These are phyloP conservation scores for Saccharomyces mikatae DNA, from an alignment of 805 yeast genomes.

Conservation along the genomic window DNA sequence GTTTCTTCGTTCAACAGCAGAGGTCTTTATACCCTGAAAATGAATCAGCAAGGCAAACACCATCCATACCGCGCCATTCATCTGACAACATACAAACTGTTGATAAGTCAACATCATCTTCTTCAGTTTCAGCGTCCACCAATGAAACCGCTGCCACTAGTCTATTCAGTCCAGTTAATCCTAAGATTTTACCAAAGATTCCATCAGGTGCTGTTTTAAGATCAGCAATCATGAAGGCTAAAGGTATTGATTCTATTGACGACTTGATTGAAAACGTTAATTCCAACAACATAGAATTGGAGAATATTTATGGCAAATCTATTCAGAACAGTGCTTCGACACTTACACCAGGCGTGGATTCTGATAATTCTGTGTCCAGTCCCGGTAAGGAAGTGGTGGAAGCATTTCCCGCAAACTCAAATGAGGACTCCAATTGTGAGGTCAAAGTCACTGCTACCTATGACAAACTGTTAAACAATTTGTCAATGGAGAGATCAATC, in stretches of 20 bases:
- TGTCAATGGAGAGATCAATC: conserved; percentile 32
- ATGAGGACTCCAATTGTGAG: not conserved
- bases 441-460: conserved; percentile 43
- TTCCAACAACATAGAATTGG: conserved; percentile 43
- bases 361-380: not conserved
- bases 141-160: not conserved
- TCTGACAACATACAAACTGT: not conserved
- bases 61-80: not conserved
- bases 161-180: not conserved
- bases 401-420: not conserved
- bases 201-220: conserved; percentile 42
- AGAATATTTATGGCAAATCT: conserved; percentile 38
- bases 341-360: not conserved
- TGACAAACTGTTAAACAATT: conserved; percentile 61
- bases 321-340: conserved; percentile 13
- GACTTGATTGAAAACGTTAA: conserved; percentile 62
- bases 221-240: conserved; percentile 57
- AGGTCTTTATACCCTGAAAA: conserved; percentile 31
- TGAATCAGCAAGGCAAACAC: not conserved
- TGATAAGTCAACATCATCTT: not conserved
- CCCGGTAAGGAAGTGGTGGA: not conserved
- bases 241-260: conserved; percentile 62
- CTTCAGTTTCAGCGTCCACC: not conserved
- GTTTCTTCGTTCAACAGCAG: conserved; percentile 67
- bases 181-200: conserved; percentile 28